Conservation (phyloP, 148 eudicot genomes). For the Tetragonia tetragonoides region DNA sequence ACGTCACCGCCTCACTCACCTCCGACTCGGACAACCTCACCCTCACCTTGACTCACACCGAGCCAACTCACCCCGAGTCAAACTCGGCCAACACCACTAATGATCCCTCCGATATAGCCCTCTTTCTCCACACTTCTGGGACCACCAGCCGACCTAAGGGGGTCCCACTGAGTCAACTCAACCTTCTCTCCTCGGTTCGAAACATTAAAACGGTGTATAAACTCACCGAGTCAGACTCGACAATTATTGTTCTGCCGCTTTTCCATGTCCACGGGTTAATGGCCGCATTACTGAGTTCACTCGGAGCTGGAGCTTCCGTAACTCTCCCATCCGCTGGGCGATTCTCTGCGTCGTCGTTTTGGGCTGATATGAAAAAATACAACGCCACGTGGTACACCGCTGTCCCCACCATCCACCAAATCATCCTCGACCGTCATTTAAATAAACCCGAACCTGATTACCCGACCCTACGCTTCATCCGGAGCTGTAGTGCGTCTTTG, state of each 20-base stretch:
- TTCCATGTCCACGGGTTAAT: conserved; percentile 89
- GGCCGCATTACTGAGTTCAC: conserved; percentile 67
- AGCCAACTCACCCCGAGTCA: conserved; percentile 25
- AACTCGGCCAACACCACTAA: conserved; percentile 28
- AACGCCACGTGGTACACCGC: conserved; percentile 96
- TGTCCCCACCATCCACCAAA: conserved; percentile 95
- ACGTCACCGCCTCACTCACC: conserved; percentile 37
- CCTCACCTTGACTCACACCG: conserved; percentile 35
- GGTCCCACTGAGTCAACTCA: conserved; percentile 78
- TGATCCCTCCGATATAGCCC: conserved; percentile 68
- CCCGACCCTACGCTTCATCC: conserved; percentile 81
- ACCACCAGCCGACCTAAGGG: conserved; percentile 98
- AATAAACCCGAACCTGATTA: conserved; percentile 55
- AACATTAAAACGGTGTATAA: conserved; percentile 72
- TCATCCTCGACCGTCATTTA: conserved; percentile 68
- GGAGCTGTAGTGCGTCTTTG: conserved; percentile 86
- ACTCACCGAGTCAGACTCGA: conserved; percentile 75
- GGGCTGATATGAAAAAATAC: conserved; percentile 70
- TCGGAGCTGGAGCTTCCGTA: conserved; percentile 75
- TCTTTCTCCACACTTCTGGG: conserved; percentile 97
- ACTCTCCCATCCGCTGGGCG: conserved; percentile 73
- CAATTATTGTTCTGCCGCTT: conserved; percentile 80
- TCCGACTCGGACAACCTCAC: conserved; percentile 28
- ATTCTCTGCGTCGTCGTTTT: conserved; percentile 83
- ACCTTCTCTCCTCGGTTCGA: conserved; percentile 58